Evolutionary conservation across 148 eudicot species (phyloP).

Genomic region (Nepenthes mirabilis): DNA sequence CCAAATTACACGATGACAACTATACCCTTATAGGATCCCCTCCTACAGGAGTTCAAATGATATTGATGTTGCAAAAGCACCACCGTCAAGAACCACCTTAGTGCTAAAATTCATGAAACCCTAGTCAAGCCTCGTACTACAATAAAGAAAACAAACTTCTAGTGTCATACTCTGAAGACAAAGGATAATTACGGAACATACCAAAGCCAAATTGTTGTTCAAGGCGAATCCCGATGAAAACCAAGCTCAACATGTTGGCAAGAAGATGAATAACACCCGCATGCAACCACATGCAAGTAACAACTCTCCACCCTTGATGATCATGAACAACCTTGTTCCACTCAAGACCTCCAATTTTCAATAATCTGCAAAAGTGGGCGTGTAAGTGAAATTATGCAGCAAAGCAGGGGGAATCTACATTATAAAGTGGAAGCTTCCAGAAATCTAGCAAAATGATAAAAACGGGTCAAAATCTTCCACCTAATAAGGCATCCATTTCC

Average conservation of each 20-base stretch:
- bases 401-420: background rate
- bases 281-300: conserved; percentile 85
- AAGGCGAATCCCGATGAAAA: conserved; percentile 86
- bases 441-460: too few relatives aligned
- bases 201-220: conserved; percentile 95
- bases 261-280: conserved; percentile 86
- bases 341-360: conserved; percentile 65
- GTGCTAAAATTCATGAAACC: background rate
- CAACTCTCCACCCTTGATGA: conserved; percentile 79
- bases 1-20: too few relatives aligned
- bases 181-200: conserved; percentile 14
- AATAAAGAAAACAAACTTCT: background rate
- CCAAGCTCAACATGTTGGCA: conserved; percentile 81
- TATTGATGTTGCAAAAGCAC: too few relatives aligned
- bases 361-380: conserved; percentile 35
- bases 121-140: background rate
- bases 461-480: too few relatives aligned
- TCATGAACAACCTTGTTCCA: conserved; percentile 60
- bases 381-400: background rate
- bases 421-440: background rate
- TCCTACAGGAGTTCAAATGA: too few relatives aligned
- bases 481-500: too few relatives aligned
- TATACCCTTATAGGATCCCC: too few relatives aligned
- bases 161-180: background rate
- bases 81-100: background rate